A percentile compares a stretch with the other conserved stretches of the same genome.
Evolutionary conservation across 2,329 filamentous ascomycete species (phyloP).

Genomic region (Ophiostoma fasciatum): DNA sequence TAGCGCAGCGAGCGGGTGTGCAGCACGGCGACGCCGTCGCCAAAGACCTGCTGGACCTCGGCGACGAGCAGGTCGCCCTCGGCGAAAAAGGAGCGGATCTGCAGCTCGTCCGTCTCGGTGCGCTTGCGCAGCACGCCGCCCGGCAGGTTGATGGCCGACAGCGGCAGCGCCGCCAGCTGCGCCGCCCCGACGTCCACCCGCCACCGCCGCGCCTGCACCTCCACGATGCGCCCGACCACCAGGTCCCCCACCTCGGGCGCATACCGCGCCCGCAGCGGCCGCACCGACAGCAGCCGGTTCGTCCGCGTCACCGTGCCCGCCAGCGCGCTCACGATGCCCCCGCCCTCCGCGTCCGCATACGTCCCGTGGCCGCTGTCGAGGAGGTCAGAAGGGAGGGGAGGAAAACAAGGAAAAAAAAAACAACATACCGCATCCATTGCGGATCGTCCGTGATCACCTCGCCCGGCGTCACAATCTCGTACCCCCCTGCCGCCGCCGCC

Average conservation of each 20-base stretch:
- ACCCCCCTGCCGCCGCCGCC: conserved; percentile 16
- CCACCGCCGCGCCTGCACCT: conserved; percentile 90
- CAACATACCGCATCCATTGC: conserved; percentile 77
- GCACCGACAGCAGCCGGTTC: conserved; percentile 90
- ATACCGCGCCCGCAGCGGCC: conserved; percentile 82
- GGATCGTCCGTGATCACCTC: conserved; percentile 76
- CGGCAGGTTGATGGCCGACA: conserved; percentile 85
- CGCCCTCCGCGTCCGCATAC: conserved; percentile 48
- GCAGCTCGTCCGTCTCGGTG: conserved; percentile 90
- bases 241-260: conserved; percentile 92
- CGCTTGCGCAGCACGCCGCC: conserved; percentile 83
- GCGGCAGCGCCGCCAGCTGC: conserved; percentile 69
- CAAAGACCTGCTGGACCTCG: conserved; percentile 81
- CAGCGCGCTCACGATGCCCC: conserved; percentile 73
- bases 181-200: conserved; percentile 86
- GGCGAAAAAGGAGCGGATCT: conserved; percentile 93
- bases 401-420: neutral
- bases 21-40: conserved; percentile 71
- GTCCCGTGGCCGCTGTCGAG: conserved; percentile 88
- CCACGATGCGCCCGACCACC: conserved; percentile 82
- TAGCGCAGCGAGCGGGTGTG: conserved; percentile 88
- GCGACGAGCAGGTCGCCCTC: conserved; percentile 90
- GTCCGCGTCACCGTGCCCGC: conserved; percentile 84
- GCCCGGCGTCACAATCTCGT: conserved; percentile 70
- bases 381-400: neutral